phyloP scores from a whole-genome alignment of 805 yeast species.

The Candida tibetensis region DNA sequence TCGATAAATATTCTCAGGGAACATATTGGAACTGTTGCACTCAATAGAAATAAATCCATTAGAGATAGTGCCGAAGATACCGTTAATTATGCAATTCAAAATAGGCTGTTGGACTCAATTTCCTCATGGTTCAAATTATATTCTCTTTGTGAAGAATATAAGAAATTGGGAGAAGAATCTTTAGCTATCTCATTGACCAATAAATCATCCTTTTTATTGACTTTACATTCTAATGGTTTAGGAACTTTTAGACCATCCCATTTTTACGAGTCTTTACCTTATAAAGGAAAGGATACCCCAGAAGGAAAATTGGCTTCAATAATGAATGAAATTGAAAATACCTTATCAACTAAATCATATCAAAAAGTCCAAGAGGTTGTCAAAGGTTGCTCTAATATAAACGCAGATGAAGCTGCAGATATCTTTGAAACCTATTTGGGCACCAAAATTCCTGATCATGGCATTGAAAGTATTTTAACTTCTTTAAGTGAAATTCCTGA shows the following conservation, averaged over 20 bases:
- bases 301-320: constrained; percentile 19
- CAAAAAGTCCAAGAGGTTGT: constrained; percentile 21
- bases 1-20: constrained; percentile 50
- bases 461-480: constrained; percentile 17
- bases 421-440: constrained; percentile 23
- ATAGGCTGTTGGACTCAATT: constrained; percentile 23
- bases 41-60: constrained; percentile 12
- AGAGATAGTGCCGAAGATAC: constrained; percentile 30
- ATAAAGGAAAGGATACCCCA: constrained; percentile 5
- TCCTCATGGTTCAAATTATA: constrained; percentile 69
- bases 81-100: constrained; percentile 5
- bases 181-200: constrained; percentile 31
- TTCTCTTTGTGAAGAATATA: constrained; percentile 68
- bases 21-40: constrained; percentile 28
- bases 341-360: constrained; percentile 30
- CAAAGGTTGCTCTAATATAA: constrained; percentile 9
- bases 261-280: constrained; percentile 24
- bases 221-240: constrained; percentile 33
- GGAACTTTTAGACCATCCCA: constrained; percentile 33
- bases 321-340: constrained; percentile 19
- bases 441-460: constrained; percentile 24
- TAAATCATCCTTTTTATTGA: constrained; percentile 14
- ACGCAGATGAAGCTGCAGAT: constrained; percentile 16
- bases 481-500: constrained; percentile 27
- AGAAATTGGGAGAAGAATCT: constrained; percentile 58